Conservation (phyloP, 768 basidiomycete species). For the Phaeotremella fagi region DNA sequence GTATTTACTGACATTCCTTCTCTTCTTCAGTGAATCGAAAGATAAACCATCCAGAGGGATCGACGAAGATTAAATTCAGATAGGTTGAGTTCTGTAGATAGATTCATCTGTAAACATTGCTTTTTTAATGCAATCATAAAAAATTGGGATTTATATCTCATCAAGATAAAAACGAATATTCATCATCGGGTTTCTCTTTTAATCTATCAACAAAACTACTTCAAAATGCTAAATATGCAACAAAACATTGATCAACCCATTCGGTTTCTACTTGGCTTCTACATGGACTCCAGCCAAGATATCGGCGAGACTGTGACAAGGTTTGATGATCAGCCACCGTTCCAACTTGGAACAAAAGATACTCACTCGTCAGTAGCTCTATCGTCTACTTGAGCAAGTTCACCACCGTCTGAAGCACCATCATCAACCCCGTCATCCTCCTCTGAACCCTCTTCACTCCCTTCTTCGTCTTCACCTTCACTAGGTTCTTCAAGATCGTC, state of each 20-base stretch:
- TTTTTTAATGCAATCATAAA: neutral
- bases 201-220: too few relatives aligned
- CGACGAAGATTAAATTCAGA: slow-evolving; percentile 38
- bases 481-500: slow-evolving; percentile 69
- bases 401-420: slow-evolving; percentile 16
- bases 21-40: slow-evolving; percentile 23
- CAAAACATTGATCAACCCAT: neutral
- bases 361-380: slow-evolving; percentile 41
- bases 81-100: too few relatives aligned
- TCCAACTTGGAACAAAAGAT: neutral
- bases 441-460: slow-evolving; percentile 16
- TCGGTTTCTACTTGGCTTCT: neutral
- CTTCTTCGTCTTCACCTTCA: slow-evolving; percentile 51
- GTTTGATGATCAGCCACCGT: neutral
- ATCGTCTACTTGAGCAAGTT: slow-evolving; percentile 28
- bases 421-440: slow-evolving; percentile 20
- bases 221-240: too few relatives aligned
- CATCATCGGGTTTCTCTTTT: too few relatives aligned
- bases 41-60: slow-evolving; percentile 22
- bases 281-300: slow-evolving; percentile 29
- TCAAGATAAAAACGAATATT: too few relatives aligned
- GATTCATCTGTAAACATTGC: too few relatives aligned
- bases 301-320: slow-evolving; percentile 33
- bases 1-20: neutral
- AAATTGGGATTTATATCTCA: neutral